Percentiles rank a stretch among this genome's conserved stretches.
Conservation (phyloP, 768 basidiomycete genomes). For the Boletus sp. region DNA sequence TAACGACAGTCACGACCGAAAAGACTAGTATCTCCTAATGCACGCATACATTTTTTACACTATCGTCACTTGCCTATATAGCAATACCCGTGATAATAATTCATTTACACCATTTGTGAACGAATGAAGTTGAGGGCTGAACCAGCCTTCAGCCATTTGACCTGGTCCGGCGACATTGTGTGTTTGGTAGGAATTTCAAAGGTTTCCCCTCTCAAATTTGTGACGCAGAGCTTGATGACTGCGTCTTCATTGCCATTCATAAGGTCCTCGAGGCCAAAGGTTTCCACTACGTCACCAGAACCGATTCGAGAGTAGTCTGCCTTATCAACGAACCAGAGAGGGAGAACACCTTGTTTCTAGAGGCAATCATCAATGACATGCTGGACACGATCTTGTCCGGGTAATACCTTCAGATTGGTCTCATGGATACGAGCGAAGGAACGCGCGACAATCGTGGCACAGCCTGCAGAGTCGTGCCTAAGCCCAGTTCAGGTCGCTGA, state of each 20-base stretch:
- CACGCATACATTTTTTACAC: background rate
- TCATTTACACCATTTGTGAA: slow-evolving; percentile 41
- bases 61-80: background rate
- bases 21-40: background rate
- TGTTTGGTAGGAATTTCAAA: slow-evolving; percentile 77
- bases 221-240: slow-evolving; percentile 59
- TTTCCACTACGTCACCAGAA: slow-evolving; percentile 79
- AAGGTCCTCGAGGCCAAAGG: slow-evolving; percentile 74
- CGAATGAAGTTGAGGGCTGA: slow-evolving; percentile 90
- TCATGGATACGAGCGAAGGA: slow-evolving; percentile 99
- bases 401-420: slow-evolving; percentile 85
- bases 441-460: slow-evolving; percentile 81
- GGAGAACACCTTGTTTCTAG: slow-evolving; percentile 96
- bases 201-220: slow-evolving; percentile 55
- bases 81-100: background rate
- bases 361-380: slow-evolving; percentile 3
- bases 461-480: slow-evolving; percentile 47
- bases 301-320: slow-evolving; percentile 82
- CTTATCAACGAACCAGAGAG: slow-evolving; percentile 91
- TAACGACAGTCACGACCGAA: slow-evolving; percentile 16
- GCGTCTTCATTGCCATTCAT: slow-evolving; percentile 45
- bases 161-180: slow-evolving; percentile 87
- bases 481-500: background rate
- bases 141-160: slow-evolving; percentile 87
- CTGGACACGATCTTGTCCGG: background rate